A percentile compares a stretch with the other conserved stretches of the same genome.
Conservation (phyloP, 257 asterid genomes). For the Nicotiana undulata region DNA sequence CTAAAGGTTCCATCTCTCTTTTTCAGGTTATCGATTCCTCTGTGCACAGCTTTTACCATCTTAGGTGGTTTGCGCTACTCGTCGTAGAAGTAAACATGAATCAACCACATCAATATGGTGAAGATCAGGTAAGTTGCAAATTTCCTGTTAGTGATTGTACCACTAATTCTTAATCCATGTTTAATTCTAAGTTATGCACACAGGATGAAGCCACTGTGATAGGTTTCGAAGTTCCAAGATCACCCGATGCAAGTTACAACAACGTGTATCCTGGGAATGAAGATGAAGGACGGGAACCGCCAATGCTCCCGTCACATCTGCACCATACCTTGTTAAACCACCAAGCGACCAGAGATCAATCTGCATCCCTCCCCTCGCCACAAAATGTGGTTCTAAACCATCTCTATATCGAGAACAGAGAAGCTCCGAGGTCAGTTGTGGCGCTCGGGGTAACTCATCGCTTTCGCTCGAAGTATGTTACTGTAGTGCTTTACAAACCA, state of each 20-base stretch:
- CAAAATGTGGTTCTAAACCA: constrained; percentile 73
- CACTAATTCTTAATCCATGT: neutral
- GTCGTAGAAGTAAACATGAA: constrained; percentile 6
- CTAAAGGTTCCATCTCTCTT: neutral
- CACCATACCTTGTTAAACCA: constrained; percentile 60
- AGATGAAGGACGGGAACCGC: constrained; percentile 85
- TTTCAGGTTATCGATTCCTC: neutral
- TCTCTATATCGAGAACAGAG: constrained; percentile 80
- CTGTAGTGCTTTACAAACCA: constrained; percentile 88
- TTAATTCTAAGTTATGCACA: neutral
- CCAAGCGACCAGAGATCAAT: constrained; percentile 31
- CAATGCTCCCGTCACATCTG: constrained; percentile 64
- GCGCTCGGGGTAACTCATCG: constrained; percentile 85
- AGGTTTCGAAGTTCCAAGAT: constrained; percentile 77
- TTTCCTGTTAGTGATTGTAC: neutral
- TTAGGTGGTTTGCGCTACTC: neutral
- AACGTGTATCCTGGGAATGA: constrained; percentile 55
- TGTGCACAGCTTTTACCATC: neutral
- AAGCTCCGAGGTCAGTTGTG: constrained; percentile 59
- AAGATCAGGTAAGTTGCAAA: constrained; percentile 47
- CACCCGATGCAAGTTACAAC: constrained; percentile 84
- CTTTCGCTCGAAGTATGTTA: constrained; percentile 76
- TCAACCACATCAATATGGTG: constrained; percentile 49
- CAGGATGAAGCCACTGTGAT: constrained; percentile 74
- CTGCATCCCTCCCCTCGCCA: constrained; percentile 52